Evolutionary conservation across 2,329 filamentous ascomycete genomes (phyloP).

Genomic region (Chaetomiaceae sp.): DNA sequence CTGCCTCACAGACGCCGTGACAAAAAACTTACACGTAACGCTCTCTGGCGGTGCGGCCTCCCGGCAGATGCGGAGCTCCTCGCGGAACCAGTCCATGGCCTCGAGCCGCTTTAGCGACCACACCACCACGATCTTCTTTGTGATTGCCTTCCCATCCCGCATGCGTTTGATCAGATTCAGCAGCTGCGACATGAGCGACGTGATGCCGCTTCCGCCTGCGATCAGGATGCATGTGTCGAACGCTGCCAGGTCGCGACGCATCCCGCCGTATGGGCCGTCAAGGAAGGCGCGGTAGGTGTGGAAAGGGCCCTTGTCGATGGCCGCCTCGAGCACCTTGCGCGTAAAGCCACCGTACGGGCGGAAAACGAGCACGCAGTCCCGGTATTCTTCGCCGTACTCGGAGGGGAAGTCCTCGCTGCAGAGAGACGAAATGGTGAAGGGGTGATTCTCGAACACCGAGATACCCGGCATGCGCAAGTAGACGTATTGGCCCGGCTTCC

Average conservation of each 20-base stretch:
- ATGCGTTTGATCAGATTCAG: constrained; percentile 94
- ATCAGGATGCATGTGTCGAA: constrained; percentile 94
- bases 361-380: constrained; percentile 88
- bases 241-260: constrained; percentile 81
- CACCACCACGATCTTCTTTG: constrained; percentile 84
- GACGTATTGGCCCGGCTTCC: constrained; percentile 91
- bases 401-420: constrained; percentile 93
- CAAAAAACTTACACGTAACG: constrained; percentile 91
- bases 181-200: constrained; percentile 85
- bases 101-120: constrained; percentile 90
- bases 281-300: constrained; percentile 90
- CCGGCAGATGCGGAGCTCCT: constrained; percentile 86
- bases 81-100: constrained; percentile 96
- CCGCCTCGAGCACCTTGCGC: constrained; percentile 73
- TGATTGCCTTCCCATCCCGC: constrained; percentile 90
- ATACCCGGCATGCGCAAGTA: constrained; percentile 93
- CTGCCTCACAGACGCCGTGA: constrained; percentile 69
- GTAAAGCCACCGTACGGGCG: constrained; percentile 90
- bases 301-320: constrained; percentile 79
- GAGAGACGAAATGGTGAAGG: constrained; percentile 89
- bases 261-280: constrained; percentile 91
- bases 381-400: constrained; percentile 79
- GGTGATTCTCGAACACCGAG: constrained; percentile 86
- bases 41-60: constrained; percentile 84
- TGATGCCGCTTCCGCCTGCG: constrained; percentile 91